phyloP scores from a whole-genome alignment of 2,329 filamentous ascomycete genomes.

The Pestalotiopsis fici region DNA sequence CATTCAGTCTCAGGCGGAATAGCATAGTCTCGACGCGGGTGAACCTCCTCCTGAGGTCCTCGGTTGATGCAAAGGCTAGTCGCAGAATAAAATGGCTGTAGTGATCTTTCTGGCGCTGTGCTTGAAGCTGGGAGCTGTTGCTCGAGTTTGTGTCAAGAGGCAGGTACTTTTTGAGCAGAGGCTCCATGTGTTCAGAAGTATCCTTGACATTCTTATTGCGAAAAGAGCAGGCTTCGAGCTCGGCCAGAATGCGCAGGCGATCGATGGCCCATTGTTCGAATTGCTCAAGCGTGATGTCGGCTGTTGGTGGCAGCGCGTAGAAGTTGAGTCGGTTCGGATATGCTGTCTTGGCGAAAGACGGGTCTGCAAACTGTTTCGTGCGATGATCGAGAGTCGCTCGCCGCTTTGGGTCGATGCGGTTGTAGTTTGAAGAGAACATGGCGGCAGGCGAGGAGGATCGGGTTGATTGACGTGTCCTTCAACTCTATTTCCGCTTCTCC shows the following conservation, averaged over 20 bases:
- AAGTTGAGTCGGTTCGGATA: constrained; percentile 92
- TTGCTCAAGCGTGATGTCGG: constrained; percentile 93
- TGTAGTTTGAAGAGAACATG: constrained; percentile 35
- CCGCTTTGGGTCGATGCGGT: constrained; percentile 68
- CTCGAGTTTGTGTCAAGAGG: constrained; percentile 29
- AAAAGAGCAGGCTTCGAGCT: constrained; percentile 93
- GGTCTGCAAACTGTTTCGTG: constrained; percentile 82
- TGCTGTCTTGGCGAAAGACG: constrained; percentile 73
- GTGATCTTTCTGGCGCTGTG: constrained; percentile 90
- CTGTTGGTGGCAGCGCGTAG: constrained; percentile 83
- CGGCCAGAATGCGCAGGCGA: constrained; percentile 79
- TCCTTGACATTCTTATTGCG: constrained; percentile 86
- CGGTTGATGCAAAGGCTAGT: constrained; percentile 87
- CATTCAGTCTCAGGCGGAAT: constrained; percentile 77
- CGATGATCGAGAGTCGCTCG: constrained; percentile 76
- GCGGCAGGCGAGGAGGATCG: constrained; percentile 14
- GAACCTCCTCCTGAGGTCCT: constrained; percentile 87
- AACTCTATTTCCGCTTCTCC: background rate
- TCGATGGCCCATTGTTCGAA: constrained; percentile 99
- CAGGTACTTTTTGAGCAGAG: constrained; percentile 73
- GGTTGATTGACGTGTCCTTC: background rate
- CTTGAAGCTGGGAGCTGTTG: constrained; percentile 51
- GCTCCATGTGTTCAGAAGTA: constrained; percentile 80
- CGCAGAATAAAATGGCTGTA: constrained; percentile 97
- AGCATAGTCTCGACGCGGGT: constrained; percentile 84